Evolutionary conservation across 805 yeast genomes (phyloP).

Genomic region (Maudiozyma bulderi): DNA sequence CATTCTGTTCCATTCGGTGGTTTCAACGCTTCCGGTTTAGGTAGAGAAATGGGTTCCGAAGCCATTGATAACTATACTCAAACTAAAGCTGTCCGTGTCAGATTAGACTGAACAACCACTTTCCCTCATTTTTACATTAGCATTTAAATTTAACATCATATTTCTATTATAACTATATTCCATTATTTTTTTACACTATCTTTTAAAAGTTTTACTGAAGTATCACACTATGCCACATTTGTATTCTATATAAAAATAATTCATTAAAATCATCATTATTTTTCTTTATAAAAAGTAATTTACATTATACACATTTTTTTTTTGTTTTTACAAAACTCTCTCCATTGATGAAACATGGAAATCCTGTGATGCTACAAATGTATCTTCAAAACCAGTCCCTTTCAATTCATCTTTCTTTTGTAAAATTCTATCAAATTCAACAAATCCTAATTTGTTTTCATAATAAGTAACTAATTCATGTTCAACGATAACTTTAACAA

Average conservation of each 20-base stretch:
- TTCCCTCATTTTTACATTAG: not conserved
- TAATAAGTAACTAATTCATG: conserved; percentile 43
- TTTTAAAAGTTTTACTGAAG: no score
- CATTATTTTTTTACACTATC: not conserved
- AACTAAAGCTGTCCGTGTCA: conserved; percentile 56
- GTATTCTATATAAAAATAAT: no score
- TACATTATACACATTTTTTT: not conserved
- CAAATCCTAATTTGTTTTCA: conserved; percentile 32
- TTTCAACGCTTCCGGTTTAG: conserved; percentile 76
- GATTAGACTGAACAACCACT: not conserved
- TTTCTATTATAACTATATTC: not conserved
- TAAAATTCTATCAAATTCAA: conserved; percentile 17
- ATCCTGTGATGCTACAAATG: conserved; percentile 31
- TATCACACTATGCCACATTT: no score
- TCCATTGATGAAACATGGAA: conserved; percentile 31
- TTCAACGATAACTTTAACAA: conserved; percentile 39
- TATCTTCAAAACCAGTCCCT: conserved; percentile 30
- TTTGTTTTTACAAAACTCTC: conserved; percentile 1
- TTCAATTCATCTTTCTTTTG: conserved; percentile 17
- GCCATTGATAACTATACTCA: conserved; percentile 78
- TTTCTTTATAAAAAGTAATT: no score
- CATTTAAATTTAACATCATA: not conserved
- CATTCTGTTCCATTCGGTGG: conserved; percentile 89
- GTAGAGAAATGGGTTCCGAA: conserved; percentile 85
- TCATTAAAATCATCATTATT: no score